Conservation (phyloP, 306 rosid species). For the Dryas drummondii region DNA sequence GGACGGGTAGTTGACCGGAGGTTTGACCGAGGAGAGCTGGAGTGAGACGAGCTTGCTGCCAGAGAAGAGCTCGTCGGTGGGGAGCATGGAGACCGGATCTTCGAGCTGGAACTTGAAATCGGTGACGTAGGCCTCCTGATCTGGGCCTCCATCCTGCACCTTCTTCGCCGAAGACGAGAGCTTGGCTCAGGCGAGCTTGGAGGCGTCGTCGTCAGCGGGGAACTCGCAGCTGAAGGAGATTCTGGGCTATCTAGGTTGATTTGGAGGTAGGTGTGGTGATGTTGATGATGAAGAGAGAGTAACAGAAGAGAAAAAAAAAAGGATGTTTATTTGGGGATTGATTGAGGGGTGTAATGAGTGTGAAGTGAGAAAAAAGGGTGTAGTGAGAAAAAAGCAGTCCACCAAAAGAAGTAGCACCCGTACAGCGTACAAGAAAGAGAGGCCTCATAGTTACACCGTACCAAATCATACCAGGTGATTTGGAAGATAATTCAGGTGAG, state of each 20-base stretch:
- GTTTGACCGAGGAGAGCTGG: slow-evolving; percentile 45
- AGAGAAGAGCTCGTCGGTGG: slow-evolving; percentile 88
- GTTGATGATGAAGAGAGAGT: no score
- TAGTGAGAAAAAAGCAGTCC: no score
- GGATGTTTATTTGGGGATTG: no score
- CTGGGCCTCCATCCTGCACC: slow-evolving; percentile 31
- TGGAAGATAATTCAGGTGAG: no score
- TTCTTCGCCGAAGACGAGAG: slow-evolving; percentile 2
- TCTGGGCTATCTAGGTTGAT: slow-evolving; percentile 24
- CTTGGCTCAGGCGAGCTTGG: slow-evolving; percentile 21
- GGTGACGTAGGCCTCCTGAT: slow-evolving; percentile 39
- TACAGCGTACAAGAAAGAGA: no score
- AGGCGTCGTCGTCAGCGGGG: slow-evolving; percentile 24
- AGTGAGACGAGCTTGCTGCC: slow-evolving; percentile 88
- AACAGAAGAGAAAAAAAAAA: no score
- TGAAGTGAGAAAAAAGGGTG: no score
- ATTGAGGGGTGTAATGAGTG: no score
- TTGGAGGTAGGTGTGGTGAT: no score
- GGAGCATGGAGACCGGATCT: slow-evolving; percentile 78
- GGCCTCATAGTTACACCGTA: no score
- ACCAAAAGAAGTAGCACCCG: no score
- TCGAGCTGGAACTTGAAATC: slow-evolving; percentile 91
- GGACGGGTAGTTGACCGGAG: slow-evolving; percentile 15
- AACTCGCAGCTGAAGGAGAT: slow-evolving; percentile 52
- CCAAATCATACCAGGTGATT: no score